Evolutionary conservation across 2,329 filamentous ascomycete genomes (phyloP).

Genomic region (Escovopsis sp.): DNA sequence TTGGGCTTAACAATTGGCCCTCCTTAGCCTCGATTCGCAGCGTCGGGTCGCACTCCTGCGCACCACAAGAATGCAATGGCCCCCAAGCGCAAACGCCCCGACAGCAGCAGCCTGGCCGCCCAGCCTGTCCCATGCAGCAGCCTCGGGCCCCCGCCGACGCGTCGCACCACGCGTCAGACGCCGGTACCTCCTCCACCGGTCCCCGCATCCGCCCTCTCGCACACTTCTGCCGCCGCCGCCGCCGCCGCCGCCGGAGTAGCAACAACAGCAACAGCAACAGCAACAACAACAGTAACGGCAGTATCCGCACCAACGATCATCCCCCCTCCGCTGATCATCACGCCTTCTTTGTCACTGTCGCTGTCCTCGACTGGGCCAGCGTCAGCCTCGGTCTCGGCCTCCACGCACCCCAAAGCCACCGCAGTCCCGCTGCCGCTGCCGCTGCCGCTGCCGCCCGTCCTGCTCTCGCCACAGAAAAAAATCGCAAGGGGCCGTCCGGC

Average conservation of each 20-base stretch:
- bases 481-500: slow-evolving; percentile 1
- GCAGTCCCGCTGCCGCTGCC: slow-evolving; percentile 5
- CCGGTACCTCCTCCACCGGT: slow-evolving; percentile 16
- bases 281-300: neutral
- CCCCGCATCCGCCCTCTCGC: slow-evolving; percentile 7
- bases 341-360: too few relatives aligned
- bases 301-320: neutral
- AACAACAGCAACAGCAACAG: neutral
- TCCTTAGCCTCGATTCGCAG: too few relatives aligned
- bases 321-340: too few relatives aligned
- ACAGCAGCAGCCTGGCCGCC: slow-evolving; percentile 14
- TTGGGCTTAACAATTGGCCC: too few relatives aligned
- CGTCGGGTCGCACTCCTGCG: too few relatives aligned
- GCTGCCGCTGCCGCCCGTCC: slow-evolving; percentile 3
- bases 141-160: slow-evolving; percentile 13
- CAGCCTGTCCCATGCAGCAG: slow-evolving; percentile 3
- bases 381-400: slow-evolving; percentile 4
- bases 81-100: slow-evolving; percentile 23
- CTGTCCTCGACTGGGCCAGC: neutral
- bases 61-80: slow-evolving; percentile 13
- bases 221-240: neutral
- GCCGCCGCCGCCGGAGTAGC: slow-evolving; percentile 1
- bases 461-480: slow-evolving; percentile 2
- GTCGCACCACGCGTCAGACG: slow-evolving; percentile 27
- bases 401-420: slow-evolving; percentile 1